These are phyloP conservation scores for Alternaria ventricosa DNA, from an alignment of 2,329 filamentous ascomycete genomes.

Conservation along the genomic window DNA sequence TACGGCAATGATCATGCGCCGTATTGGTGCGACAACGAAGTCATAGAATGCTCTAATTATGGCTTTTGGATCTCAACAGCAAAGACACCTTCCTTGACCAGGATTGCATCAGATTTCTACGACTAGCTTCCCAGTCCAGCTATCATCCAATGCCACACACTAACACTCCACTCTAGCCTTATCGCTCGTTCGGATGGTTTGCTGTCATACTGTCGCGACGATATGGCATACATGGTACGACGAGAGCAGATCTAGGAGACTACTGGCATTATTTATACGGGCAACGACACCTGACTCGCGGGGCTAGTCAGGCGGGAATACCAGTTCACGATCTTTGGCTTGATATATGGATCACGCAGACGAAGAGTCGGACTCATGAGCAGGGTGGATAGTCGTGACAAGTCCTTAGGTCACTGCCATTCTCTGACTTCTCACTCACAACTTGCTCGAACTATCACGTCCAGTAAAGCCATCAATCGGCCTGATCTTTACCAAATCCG, in stretches of 20 bases:
- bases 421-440: constrained; percentile 1
- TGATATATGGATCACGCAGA: constrained; percentile 23
- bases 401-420: not conserved
- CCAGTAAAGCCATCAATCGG: constrained; percentile 27
- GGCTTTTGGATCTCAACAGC: too few relatives aligned
- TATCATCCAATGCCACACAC: not conserved
- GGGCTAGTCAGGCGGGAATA: not conserved
- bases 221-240: constrained; percentile 10
- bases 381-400: not conserved
- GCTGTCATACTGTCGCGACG: constrained; percentile 1
- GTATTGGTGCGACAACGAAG: not conserved
- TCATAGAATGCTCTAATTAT: too few relatives aligned
- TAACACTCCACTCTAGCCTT: constrained; percentile 1
- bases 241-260: constrained; percentile 11
- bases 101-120: too few relatives aligned
- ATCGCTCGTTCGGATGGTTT: constrained; percentile 21
- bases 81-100: too few relatives aligned
- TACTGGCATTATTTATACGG: constrained; percentile 19
- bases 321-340: constrained; percentile 3
- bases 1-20: not conserved
- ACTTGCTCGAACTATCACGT: constrained; percentile 15
- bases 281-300: constrained; percentile 4
- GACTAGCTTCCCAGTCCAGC: not conserved
- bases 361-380: not conserved
- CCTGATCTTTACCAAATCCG: constrained; percentile 19